Evolutionary conservation across 2,329 filamentous ascomycete genomes (phyloP), one percentile per base, ranked within the genome.

Genomic region (Fusarium marasasianum): DNA sequence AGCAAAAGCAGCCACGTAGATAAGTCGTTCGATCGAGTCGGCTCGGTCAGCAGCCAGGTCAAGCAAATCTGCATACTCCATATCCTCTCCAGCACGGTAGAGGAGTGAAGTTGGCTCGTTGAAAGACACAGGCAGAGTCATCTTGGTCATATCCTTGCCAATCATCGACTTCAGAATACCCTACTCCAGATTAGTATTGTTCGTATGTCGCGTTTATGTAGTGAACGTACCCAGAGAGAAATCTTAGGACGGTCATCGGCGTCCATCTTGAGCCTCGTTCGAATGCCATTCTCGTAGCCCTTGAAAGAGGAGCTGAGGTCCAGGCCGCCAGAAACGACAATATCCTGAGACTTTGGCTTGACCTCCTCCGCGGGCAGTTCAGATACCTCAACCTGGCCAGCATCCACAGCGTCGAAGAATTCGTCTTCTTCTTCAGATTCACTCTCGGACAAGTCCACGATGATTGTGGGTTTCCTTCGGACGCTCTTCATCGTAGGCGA

Each of bases 71-170:
- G 94, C 93, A 80, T 99, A 99, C 83, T 99, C 96, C 94, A 99
- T 96, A 80, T 99, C 96, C 84, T 99, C 96, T 10, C 94, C 94
- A 48, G 97, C 96, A 80, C 96, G 94, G 82, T 98, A 96, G 14
- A 99, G 88, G 18, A 99, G 86, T 11, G 96, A 98, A 1, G 96
- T 99, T 1, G 96, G 96, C 83, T 99, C 96, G 83, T 99, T 99
- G 86, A 99, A 98, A 1, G 96, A 98, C 5, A 99, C 96, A 0
- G 96, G 96, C 26, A 99, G 86, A 1, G 96, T 98, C 96, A 99
- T 99, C 86, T 97, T 98, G 43, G 96, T 98, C 96, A 99, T 98
- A 80, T 99, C 96, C 82, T 99, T 98, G 73, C 96, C 96, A 83
- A 99, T 98, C 96, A 99, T 98, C 29, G 96, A 98, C 85, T 98